Percentiles rank a stretch among this genome's conserved stretches.
Conservation (phyloP, 495 filamentous ascomycete species). For the Daldinia loculata region DNA sequence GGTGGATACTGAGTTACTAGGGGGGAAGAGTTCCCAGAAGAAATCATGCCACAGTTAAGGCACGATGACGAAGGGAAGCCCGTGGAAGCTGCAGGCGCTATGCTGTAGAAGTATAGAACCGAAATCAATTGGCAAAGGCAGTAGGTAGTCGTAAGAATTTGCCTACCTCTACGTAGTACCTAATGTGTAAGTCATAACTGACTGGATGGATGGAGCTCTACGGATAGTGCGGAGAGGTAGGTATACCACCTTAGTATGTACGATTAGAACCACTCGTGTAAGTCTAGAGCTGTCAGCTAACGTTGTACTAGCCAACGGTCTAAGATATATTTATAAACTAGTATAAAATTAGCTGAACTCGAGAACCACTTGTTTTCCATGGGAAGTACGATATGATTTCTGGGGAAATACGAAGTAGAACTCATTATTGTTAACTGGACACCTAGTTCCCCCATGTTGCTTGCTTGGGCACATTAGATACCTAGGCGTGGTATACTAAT, state of each 20-base stretch:
- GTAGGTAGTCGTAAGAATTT: conserved; percentile 10
- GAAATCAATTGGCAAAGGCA: conserved; percentile 22
- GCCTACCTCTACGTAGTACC: neutral
- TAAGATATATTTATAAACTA: neutral
- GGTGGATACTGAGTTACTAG: conserved; percentile 15
- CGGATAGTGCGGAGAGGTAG: conserved; percentile 4
- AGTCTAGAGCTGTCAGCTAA: neutral
- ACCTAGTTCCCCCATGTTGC: neutral
- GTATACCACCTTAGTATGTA: neutral
- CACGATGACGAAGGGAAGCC: conserved; percentile 45
- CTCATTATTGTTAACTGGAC: neutral
- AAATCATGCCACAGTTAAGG: conserved; percentile 41
- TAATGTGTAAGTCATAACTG: neutral
- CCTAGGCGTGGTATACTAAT: neutral
- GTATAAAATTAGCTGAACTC: neutral
- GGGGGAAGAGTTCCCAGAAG: conserved; percentile 20
- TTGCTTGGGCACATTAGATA: no score
- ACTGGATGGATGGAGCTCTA: neutral
- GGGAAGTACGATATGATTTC: neutral
- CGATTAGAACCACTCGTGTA: neutral
- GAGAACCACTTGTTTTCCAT: neutral
- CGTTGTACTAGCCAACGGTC: neutral
- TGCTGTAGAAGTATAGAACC: conserved; percentile 4
- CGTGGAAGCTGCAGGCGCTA: conserved; percentile 29
- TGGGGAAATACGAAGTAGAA: neutral